Base-by-base conservation (phyloP, 352 stramenopile species). In the Phytophthora pinifolia region DNA sequence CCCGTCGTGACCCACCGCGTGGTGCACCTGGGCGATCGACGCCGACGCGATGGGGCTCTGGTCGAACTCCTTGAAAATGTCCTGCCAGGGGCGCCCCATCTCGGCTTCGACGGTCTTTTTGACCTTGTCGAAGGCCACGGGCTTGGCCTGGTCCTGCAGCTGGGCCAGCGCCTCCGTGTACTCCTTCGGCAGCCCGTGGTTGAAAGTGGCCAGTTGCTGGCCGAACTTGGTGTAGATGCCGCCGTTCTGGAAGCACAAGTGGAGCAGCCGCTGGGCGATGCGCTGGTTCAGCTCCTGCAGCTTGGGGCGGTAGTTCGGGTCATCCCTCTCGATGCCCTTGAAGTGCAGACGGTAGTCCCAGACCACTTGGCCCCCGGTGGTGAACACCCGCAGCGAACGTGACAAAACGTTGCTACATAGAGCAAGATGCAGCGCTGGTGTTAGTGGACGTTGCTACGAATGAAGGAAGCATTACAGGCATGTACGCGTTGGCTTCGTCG, bases 141-240 rank as follows among this genome's bases (percentile, higher is more conserved):
- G 66, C 17, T 96, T 96, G 41, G 93, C 94, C 60, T 94, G 82
- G 53, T 98, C 89, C 68, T 98, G 96, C 46, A 98, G 69, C 20
- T 79, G 79, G 1, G 80, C 86, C 7, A 99, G 62, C 30, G 86
- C 91, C 31, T 92, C 65, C 13, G 97, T 97, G 74, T 97, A 98
- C 72, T 98, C 94, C 31, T 77, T 76, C 12, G 97, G 97, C 18
- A 99, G 67, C 9, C 98, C 78, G 63, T 99, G 91, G 68, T 99
- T 98, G 42, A 99, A 87, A 59, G 98, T 98, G 5, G 96, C 91
- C 14, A 99, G 59, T 65, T 98, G 96, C 74, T 99, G 97, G 7
- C 96, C 97, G 7, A 98, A 90, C 70, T 99, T 99, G 46, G 98
- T 98, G 79, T 99, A 99, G 13, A 98, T 92, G 41, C 96, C 96